These are phyloP conservation scores for Colletotrichum sublineola DNA, from an alignment of 2,329 filamentous ascomycete genomes.

Conservation along the genomic window DNA sequence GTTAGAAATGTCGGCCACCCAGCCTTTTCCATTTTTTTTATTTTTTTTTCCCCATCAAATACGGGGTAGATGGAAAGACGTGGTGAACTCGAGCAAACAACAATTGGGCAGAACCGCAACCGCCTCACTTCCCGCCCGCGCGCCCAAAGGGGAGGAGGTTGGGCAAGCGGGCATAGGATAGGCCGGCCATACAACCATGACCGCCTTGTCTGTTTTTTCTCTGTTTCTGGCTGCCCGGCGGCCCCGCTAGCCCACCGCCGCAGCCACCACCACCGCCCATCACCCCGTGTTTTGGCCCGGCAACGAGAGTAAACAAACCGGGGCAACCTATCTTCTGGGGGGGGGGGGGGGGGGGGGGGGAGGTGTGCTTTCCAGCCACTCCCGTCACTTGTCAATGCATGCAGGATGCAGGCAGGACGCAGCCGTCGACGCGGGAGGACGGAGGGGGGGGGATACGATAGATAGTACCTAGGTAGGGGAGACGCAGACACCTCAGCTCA, in stretches of 20 bases:
- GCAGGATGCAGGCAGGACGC: neutral
- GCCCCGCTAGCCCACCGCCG: neutral
- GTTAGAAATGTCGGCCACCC: neutral
- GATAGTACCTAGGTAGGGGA: too few species aligned
- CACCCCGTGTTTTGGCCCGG: constrained; percentile 14
- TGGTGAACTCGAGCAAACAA: too few species aligned
- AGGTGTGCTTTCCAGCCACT: constrained; percentile 32
- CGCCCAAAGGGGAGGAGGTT: constrained; percentile 29
- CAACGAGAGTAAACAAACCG: constrained; percentile 40
- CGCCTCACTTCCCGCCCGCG: neutral
- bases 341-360: too few species aligned
- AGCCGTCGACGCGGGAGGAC: neutral
- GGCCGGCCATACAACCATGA: neutral
- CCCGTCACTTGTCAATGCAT: constrained; percentile 36
- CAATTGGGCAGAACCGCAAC: too few species aligned
- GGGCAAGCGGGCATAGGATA: constrained; percentile 14
- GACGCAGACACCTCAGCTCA: too few species aligned
- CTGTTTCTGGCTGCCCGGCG: too few species aligned
- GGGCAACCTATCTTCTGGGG: neutral
- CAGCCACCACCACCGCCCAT: neutral
- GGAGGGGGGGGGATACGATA: too few species aligned
- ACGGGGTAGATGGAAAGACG: too few species aligned
- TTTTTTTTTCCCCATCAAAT: neutral
- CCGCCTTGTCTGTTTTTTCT: neutral
- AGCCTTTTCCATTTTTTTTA: neutral